Percentiles rank a stretch among this genome's conserved stretches.
phyloP scores from a whole-genome alignment of 345 rosid genomes.

The Pugionium cornutum region DNA sequence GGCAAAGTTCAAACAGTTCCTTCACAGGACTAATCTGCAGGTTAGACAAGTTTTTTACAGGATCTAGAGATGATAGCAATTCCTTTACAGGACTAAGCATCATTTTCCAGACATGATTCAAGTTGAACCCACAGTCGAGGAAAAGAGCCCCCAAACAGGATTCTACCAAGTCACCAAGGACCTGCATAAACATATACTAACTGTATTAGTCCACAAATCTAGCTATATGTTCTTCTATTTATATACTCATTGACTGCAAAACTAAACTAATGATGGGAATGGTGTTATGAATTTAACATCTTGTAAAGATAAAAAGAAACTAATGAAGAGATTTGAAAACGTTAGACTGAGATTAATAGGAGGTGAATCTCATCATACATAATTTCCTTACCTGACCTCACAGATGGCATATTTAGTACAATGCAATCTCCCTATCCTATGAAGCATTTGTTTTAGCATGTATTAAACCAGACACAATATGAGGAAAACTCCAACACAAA shows the following conservation, averaged over 20 bases:
- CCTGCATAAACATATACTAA: constrained; percentile 49
- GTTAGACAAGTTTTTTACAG: constrained; percentile 56
- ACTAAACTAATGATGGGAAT: too few relatives aligned
- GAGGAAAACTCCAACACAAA: constrained; percentile 9
- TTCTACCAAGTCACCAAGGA: constrained; percentile 89
- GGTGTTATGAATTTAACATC: too few relatives aligned
- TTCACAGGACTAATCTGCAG: constrained; percentile 65
- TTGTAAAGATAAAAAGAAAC: too few relatives aligned
- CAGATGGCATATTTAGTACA: too few relatives aligned
- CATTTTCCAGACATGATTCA: constrained; percentile 63
- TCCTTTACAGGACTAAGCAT: constrained; percentile 38
- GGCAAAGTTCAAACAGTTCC: constrained; percentile 73
- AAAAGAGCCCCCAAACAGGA: constrained; percentile 80
- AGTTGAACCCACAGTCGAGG: constrained; percentile 76
- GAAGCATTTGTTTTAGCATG: constrained; percentile 3
- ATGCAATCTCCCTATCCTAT: constrained; percentile 6
- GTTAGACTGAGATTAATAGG: too few relatives aligned
- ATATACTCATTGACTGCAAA: not conserved
- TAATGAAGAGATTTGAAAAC: too few relatives aligned
- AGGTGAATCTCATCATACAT: too few relatives aligned
- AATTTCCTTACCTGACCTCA: too few relatives aligned
- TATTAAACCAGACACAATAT: constrained; percentile 12
- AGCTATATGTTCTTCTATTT: constrained; percentile 9
- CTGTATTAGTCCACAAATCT: not conserved
- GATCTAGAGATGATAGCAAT: constrained; percentile 58